Evolutionary conservation across 2,329 filamentous ascomycete genomes (phyloP), one percentile per base, ranked within the genome.

Genomic region (Colletotrichum sp.): DNA sequence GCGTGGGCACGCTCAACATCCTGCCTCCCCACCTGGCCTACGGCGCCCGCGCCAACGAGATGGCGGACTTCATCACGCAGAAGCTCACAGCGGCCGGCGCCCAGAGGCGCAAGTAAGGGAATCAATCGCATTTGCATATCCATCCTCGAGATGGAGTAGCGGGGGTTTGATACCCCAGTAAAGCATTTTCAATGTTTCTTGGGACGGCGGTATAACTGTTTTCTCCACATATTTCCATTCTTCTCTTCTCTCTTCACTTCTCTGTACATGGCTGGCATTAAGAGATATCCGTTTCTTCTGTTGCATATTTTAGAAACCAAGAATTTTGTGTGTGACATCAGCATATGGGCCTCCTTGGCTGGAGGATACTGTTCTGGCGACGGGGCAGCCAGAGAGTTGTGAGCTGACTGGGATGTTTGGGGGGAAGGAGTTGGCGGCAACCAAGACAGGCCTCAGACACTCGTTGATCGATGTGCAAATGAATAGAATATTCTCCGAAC

Each of bases 11-110:
- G 2, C 80, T 87, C 13, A 80, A 78, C 32, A 82, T 86, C 13
- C 82, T 81, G 49, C 80, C 83, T 1, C 80, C 83, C 7, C 85
- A 87, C 68, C 80, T 86, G 71, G 81, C 84, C 72, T 87, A 87
- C 77, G 78, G 81, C 32, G 80, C 78, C 34, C 82, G 83, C 71
- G 82, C 82, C 16, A 80, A 80, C 5, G 82, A 82, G 62, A 81
- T 80, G 10, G 80, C 82, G 5, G 75, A 82, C 65, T 85, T 83
- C 76, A 80, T 85, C 39, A 76, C 63, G 8, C 21, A 71, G 52
- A 71, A 72, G 59, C 77, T 78, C 21, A 69, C 71, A 2, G 72
- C 72, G 7, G 77, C 77, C 1, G 77, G 77, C 12, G 77, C 69
- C 32, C 59, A 62, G 59, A 78, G 66, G 70, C 76, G 74, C 62